Base-by-base conservation (phyloP, 495 filamentous ascomycete species). In the Podospora australis region DNA sequence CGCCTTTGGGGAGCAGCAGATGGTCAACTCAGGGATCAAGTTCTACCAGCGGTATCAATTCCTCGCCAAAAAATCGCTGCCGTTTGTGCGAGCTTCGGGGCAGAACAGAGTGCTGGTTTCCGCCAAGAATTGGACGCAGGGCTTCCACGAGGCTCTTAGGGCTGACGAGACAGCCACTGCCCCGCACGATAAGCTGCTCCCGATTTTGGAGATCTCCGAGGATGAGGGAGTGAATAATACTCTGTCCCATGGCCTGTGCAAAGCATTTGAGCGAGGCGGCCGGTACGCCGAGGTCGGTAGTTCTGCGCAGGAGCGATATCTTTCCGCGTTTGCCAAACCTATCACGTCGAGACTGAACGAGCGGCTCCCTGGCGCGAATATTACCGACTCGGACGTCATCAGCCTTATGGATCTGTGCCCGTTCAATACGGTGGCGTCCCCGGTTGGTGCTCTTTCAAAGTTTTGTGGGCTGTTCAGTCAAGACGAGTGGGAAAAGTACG, bases 371-470 rank as follows among this genome's bases (percentile, higher is more conserved):
- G 79, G 81, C 2, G 75, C 77, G 0, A 77, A 78, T 17, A 64
- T 95, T 1, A 50, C 63, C 6, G 34, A 63, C 4, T 21, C 34
- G n/a, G 77, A 89, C 9, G 74, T 80, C 6, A 71, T 87, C 53
- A 70, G 70, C 22, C 62, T 95, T 13, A 91, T 95, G 86, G 89
- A 94, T 57, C 67, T 95, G 29, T 95, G 89, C 60, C 78, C 88
- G 0, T 95, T 88, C 60, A 74, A 83, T 48, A 89, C 86, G 0
- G 78, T 94, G 6, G 78, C 84, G 7, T 29, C 50, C 1, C 10
- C 29, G 4, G n/a, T 10, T 14, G 20, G 23, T 10, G 1, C 51
- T 6, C 40, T 68, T 20, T 87, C 85, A 0, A 66, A 65, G 1
- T 91, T 94, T 69, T 95, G 89, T 57, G 44, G 51, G 10, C 70